phyloP scores from a whole-genome alignment of 352 stramenopile genomes.

The Globisporangium cystogenes region DNA sequence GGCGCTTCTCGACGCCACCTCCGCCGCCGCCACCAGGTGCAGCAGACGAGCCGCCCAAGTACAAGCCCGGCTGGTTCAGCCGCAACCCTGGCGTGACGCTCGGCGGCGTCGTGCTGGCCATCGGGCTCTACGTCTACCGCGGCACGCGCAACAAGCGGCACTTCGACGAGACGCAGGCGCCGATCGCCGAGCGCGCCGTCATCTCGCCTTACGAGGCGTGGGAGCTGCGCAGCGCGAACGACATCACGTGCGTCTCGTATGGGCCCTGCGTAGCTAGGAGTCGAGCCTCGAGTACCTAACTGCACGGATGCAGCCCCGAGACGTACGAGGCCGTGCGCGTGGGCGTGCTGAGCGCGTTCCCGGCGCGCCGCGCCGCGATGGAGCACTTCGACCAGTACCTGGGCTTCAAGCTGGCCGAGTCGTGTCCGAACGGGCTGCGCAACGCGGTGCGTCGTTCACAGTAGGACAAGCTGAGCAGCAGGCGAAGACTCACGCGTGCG shows the following conservation, averaged over 20 bases:
- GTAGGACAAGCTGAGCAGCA: too few species aligned
- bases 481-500: background rate
- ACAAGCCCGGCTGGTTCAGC: slow-evolving; percentile 83
- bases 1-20: background rate
- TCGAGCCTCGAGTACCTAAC: too few species aligned
- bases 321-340: slow-evolving; percentile 45
- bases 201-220: slow-evolving; percentile 85
- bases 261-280: too few species aligned
- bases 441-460: slow-evolving; percentile 33
- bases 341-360: slow-evolving; percentile 48
- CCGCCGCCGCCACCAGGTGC: background rate
- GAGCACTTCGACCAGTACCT: slow-evolving; percentile 78
- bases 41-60: slow-evolving; percentile 48
- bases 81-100: slow-evolving; percentile 78
- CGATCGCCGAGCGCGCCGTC: slow-evolving; percentile 63
- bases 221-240: slow-evolving; percentile 76
- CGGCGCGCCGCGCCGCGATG: slow-evolving; percentile 56
- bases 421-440: slow-evolving; percentile 48
- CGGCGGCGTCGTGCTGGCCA: slow-evolving; percentile 58
- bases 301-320: slow-evolving; percentile 30
- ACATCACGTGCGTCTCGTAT: slow-evolving; percentile 50
- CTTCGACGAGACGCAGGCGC: slow-evolving; percentile 66
- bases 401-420: slow-evolving; percentile 57
- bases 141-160: slow-evolving; percentile 72
- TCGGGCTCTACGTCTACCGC: slow-evolving; percentile 70